These are phyloP conservation scores for Ogataea degrootiae DNA, from an alignment of 805 yeast species.

Conservation along the genomic window DNA sequence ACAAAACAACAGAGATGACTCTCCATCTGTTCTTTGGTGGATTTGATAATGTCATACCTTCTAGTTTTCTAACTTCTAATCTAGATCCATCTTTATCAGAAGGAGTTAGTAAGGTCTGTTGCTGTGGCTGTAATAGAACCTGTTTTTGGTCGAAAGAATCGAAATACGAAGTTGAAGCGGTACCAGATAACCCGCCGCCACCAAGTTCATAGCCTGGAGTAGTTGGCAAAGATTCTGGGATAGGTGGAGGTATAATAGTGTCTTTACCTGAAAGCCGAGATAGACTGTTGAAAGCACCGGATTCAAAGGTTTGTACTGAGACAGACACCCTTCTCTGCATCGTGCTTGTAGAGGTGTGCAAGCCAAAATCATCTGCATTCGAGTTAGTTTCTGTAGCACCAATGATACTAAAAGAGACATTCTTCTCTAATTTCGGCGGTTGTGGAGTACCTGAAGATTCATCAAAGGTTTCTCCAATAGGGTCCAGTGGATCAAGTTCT, in stretches of 20 bases:
- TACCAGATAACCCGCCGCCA: conserved; percentile 2
- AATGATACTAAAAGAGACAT: background rate
- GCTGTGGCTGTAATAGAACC: conserved; percentile 15
- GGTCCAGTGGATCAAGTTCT: no score
- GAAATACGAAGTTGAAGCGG: conserved; percentile 14
- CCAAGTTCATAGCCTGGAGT: conserved; percentile 36
- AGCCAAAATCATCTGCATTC: background rate
- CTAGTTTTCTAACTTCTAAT: conserved; percentile 7
- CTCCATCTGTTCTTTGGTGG: conserved; percentile 43
- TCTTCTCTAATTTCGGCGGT: background rate
- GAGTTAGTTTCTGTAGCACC: background rate
- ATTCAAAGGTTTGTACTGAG: conserved; percentile 6
- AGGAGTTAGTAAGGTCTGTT: conserved; percentile 6
- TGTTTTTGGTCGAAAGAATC: conserved; percentile 2
- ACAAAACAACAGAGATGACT: conserved; percentile 34
- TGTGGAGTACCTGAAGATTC: background rate
- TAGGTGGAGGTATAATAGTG: conserved; percentile 29
- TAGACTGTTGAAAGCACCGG: conserved; percentile 4
- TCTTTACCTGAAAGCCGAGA: conserved; percentile 6
- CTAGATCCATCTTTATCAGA: conserved; percentile 1
- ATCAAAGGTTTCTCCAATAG: no score
- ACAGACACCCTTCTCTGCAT: conserved; percentile 6
- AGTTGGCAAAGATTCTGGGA: conserved; percentile 38
- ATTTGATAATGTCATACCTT: conserved; percentile 35
- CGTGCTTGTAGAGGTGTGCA: background rate